A percentile compares a stretch with the other conserved stretches of the same genome.
phyloP scores from a whole-genome alignment of 768 basidiomycete genomes.

The Tubosaeta sp. region DNA sequence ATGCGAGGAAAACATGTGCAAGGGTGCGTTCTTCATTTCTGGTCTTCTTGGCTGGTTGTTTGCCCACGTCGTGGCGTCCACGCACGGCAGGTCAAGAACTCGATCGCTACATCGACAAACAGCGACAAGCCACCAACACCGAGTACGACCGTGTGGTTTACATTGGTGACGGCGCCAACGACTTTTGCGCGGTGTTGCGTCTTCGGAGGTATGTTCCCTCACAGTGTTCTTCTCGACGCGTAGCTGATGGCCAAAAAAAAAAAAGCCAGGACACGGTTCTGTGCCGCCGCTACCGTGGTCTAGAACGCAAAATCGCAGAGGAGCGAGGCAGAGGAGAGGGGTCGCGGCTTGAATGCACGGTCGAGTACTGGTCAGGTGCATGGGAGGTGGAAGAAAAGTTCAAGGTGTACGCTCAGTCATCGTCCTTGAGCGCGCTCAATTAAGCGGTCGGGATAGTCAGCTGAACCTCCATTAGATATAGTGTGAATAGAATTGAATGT shows the following conservation, averaged over 20 bases:
- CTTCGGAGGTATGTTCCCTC: slow-evolving; percentile 54
- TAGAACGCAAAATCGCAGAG: slow-evolving; percentile 71
- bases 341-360: slow-evolving; percentile 62
- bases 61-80: neutral
- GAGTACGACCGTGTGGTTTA: slow-evolving; percentile 79
- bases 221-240: neutral
- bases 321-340: slow-evolving; percentile 48
- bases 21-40: slow-evolving; percentile 47
- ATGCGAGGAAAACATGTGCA: slow-evolving; percentile 98
- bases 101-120: slow-evolving; percentile 61
- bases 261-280: slow-evolving; percentile 76
- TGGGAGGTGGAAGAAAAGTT: slow-evolving; percentile 96
- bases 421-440: slow-evolving; percentile 2
- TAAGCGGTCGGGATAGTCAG: neutral
- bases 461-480: neutral
- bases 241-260: too few relatives aligned
- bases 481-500: too few relatives aligned
- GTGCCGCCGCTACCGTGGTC: slow-evolving; percentile 72
- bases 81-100: slow-evolving; percentile 76
- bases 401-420: slow-evolving; percentile 11
- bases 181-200: slow-evolving; percentile 89
- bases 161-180: slow-evolving; percentile 92
- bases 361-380: slow-evolving; percentile 87
- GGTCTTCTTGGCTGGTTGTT: neutral
- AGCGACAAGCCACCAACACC: slow-evolving; percentile 44